phyloP scores from a whole-genome alignment of 768 basidiomycete species.

The Sporobolomyces phaffii region DNA sequence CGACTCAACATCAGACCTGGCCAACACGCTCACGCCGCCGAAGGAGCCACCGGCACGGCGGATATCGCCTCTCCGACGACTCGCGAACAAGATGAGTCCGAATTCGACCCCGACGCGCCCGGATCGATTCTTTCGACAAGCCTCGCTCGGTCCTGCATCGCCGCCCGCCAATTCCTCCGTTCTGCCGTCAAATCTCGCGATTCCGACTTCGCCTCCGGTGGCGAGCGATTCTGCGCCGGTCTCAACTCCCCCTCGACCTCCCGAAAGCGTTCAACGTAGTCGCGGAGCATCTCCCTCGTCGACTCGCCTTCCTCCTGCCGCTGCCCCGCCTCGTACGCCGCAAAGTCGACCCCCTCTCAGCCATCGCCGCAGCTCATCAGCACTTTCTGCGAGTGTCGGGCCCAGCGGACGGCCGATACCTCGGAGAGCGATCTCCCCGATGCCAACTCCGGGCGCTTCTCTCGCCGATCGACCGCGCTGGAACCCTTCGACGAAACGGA shows the following conservation, averaged over 20 bases:
- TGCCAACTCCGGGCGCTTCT: background rate
- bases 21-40: conserved; percentile 22
- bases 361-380: background rate
- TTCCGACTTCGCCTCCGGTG: background rate
- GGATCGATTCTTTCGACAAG: background rate
- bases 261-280: no score
- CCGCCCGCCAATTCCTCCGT: background rate
- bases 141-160: background rate
- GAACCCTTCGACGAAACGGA: conserved; percentile 31
- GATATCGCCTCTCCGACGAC: conserved; percentile 21
- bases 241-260: conserved; percentile 13
- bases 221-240: background rate
- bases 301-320: background rate
- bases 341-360: conserved; percentile 3
- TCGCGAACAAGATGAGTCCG: conserved; percentile 29
- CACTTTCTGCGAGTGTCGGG: background rate
- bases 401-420: background rate
- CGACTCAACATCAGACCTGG: conserved; percentile 7
- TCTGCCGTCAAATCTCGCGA: background rate
- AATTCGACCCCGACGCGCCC: conserved; percentile 1
- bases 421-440: conserved; percentile 1
- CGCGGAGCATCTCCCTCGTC: conserved; percentile 10
- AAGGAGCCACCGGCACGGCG: background rate
- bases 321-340: conserved; percentile 7
- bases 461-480: conserved; percentile 23